Evolutionary conservation across 1,284 basidiomycete species (phyloP), one percentile per base, ranked within the genome.

Genomic region (Ganoderma multipileum): DNA sequence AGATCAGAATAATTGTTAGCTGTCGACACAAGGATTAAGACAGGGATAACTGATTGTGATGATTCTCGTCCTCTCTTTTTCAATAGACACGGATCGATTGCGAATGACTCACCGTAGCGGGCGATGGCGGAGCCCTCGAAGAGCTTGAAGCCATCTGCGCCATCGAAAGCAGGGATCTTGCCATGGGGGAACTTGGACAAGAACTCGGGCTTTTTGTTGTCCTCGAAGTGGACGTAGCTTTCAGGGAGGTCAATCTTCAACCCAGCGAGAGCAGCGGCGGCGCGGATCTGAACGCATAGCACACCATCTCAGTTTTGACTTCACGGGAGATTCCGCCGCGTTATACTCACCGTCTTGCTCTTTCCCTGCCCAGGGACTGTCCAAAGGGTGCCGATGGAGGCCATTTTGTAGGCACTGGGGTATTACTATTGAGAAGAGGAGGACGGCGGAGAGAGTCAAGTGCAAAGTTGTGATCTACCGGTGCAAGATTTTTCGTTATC

Each of bases 161-260:
- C 84, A 80, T 96, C 93, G 68, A 94, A 89, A 44, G 91, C 91
- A 54, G 97, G 97, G 75, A 97, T 89, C 85, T 94, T 95, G 71
- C 92, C 94, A 73, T 89, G 86, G 57, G 93, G 91, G 83, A 95
- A 96, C 81, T 95, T 95, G 73, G 85, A 78, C 65, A 91, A 81
- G 83, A 91, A 96, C 70, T 93, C 93, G 0, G 90, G 86, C 73
- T 88, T 88, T 80, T 90, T 91, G 87, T 96, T 96, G 80, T 90
- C 88, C 79, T 92, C 86, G 69, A 83, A 85, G 78, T 92, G 90
- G 74, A 85, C 86, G 79, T 92, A 93, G 71, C 71, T 76, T 42
- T 82, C 79, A 55, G 88, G 86, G 69, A 85, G 70, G 71, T 92
- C 88, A 76, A 96, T 79, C 71, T 91, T 84, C 74, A 95, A 79